phyloP scores from a whole-genome alignment of 2,329 filamentous ascomycete genomes.

The Pleochaeta shiraiana region DNA sequence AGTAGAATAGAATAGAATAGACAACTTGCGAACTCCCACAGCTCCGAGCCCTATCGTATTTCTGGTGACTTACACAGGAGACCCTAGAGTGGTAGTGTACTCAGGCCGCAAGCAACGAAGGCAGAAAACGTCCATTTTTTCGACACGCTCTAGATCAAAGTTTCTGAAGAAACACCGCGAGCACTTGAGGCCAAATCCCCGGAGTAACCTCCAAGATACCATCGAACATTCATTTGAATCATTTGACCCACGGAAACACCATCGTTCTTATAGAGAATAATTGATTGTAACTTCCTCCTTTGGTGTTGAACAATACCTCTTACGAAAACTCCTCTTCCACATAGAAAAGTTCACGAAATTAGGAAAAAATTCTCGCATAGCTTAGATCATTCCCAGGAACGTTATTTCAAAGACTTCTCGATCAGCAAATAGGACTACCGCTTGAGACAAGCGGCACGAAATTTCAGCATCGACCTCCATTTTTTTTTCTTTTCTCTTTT shows the following conservation, averaged over 20 bases:
- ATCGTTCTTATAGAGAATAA: neutral
- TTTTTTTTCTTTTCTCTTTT: neutral
- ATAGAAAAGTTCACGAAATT: neutral
- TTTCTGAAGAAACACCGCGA: neutral
- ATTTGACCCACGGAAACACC: neutral
- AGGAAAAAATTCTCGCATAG: neutral
- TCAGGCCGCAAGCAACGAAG: neutral
- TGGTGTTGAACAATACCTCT: neutral
- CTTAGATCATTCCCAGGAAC: neutral
- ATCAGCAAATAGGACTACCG: neutral
- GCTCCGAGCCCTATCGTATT: neutral
- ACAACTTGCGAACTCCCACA: neutral
- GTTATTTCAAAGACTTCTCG: neutral
- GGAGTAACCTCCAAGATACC: neutral
- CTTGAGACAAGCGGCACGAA: neutral
- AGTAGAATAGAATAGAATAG: neutral
- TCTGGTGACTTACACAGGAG: neutral
- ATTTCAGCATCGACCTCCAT: neutral
- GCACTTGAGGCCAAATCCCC: neutral
- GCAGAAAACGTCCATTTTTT: neutral
- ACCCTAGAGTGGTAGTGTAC: neutral
- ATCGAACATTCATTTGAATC: neutral
- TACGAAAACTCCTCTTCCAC: neutral
- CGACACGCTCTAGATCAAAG: neutral
- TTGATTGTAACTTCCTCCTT: neutral